Conservation (phyloP, 345 rosid species). For the Luvunga scandens region DNA sequence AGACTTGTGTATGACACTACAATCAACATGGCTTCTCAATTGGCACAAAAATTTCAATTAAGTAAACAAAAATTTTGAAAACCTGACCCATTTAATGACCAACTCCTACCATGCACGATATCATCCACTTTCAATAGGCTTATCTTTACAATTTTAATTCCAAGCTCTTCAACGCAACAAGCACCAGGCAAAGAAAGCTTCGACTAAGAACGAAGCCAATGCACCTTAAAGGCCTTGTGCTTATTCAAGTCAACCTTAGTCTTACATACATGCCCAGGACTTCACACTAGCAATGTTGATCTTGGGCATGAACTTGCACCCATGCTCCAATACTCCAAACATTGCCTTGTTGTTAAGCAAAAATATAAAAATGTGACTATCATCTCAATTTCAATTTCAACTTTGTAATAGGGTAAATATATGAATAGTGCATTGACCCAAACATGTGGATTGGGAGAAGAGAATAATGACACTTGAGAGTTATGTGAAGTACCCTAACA, state of each 20-base stretch:
- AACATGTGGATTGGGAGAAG: background rate
- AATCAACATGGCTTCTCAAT: background rate
- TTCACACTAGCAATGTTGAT: background rate
- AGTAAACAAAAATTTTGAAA: too few relatives aligned
- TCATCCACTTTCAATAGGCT: background rate
- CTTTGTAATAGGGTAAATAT: too few relatives aligned
- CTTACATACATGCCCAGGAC: background rate
- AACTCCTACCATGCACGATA: background rate
- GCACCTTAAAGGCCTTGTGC: background rate
- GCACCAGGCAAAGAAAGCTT: background rate
- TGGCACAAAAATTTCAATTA: background rate
- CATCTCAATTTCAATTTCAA: too few relatives aligned
- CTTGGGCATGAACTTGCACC: background rate
- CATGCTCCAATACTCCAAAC: background rate
- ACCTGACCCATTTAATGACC: background rate
- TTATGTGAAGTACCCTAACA: too few relatives aligned
- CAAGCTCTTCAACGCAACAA: background rate
- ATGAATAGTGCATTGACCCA: background rate
- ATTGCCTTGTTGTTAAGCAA: background rate
- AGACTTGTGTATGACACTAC: background rate
- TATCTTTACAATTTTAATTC: background rate
- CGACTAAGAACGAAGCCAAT: background rate
- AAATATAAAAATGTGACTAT: too few relatives aligned
- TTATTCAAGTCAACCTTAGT: background rate
- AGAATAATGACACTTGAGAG: background rate